Percentiles rank a stretch among this genome's conserved stretches.
phyloP scores from a whole-genome alignment of 345 rosid species.

The Clarkia xantiana region DNA sequence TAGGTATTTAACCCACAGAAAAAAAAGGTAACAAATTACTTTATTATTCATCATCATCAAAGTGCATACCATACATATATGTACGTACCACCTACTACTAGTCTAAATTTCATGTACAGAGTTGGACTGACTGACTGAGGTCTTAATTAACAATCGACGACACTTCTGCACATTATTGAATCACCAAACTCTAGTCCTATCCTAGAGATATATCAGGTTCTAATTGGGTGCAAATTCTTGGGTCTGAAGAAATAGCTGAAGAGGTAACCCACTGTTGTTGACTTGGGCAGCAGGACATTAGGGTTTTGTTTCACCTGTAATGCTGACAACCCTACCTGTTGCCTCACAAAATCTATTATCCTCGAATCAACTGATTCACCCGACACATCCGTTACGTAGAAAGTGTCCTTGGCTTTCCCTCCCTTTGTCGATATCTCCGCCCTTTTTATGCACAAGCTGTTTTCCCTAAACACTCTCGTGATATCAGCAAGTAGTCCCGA shows the following conservation, averaged over 20 bases:
- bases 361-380: constrained; percentile 35
- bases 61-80: too few relatives aligned
- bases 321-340: constrained; percentile 21
- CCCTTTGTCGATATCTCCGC: constrained; percentile 38
- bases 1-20: too few relatives aligned
- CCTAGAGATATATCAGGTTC: too few relatives aligned
- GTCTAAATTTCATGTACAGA: too few relatives aligned
- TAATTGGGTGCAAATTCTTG: constrained; percentile 32
- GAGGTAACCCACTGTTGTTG: constrained; percentile 27
- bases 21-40: too few relatives aligned
- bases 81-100: too few relatives aligned
- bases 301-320: constrained; percentile 27
- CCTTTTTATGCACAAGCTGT: constrained; percentile 34
- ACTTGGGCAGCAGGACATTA: constrained; percentile 15
- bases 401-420: constrained; percentile 32
- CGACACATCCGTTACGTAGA: constrained; percentile 38
- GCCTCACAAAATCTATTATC: constrained; percentile 23
- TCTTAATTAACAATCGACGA: too few relatives aligned
- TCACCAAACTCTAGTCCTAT: too few relatives aligned
- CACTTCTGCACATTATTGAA: too few relatives aligned
- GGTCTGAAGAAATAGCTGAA: constrained; percentile 36
- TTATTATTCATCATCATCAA: too few relatives aligned
- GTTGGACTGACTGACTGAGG: too few relatives aligned
- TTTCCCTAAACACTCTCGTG: constrained; percentile 47
- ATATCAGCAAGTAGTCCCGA: constrained; percentile 44